Evolutionary conservation across 2,329 filamentous ascomycete genomes (phyloP), one percentile per base, ranked within the genome.

Genomic region (Tolypocladium sp.): DNA sequence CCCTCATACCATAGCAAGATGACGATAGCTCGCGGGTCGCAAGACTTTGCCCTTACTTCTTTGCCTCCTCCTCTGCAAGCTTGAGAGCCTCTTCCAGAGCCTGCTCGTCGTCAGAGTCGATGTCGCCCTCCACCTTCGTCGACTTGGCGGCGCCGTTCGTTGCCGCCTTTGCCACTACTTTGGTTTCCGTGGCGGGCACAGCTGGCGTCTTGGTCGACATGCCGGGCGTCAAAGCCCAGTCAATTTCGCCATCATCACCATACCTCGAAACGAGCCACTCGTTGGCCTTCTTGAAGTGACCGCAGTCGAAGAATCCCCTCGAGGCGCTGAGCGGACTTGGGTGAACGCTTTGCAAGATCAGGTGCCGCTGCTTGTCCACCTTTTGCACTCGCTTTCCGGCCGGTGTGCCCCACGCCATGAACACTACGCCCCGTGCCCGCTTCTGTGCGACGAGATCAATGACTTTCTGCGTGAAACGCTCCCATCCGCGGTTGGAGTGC

Each of bases 371-470:
- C 56, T 74, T 78, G 69, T 94, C 88, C 57, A 97, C 81, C 65
- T 86, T 88, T 49, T 81, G 76, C 27, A 95, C 90, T 59, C 92
- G 80, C 76, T 91, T 89, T 59, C 87, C 89, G 0, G 94, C 94
- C 1, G 91, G 90, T 7, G 80, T 86, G 20, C 94, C 94, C 94
- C 94, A 99, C 0, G 93, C 93, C 73, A 99, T 77, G 70, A 97
- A 99, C 5, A 97, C 94, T 1, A 99, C 93, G 2, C 94, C 94
- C 35, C 82, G 80, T 0, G 83, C 86, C 52, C 92, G 83, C 65
- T 89, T 86, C 69, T 87, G 85, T 0, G 89, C 89, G 2, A 97
- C 90, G 0, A 90, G 82, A 64, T 97, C 92, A 63, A 99, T 95
- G 49, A 94, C 88, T 63, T 86, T 90, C 70, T 97, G 92, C 25